A percentile compares a stretch with the other conserved stretches of the same genome.
phyloP scores from a whole-genome alignment of 129 eudicot genomes.

The Flaveria ramosissima region DNA sequence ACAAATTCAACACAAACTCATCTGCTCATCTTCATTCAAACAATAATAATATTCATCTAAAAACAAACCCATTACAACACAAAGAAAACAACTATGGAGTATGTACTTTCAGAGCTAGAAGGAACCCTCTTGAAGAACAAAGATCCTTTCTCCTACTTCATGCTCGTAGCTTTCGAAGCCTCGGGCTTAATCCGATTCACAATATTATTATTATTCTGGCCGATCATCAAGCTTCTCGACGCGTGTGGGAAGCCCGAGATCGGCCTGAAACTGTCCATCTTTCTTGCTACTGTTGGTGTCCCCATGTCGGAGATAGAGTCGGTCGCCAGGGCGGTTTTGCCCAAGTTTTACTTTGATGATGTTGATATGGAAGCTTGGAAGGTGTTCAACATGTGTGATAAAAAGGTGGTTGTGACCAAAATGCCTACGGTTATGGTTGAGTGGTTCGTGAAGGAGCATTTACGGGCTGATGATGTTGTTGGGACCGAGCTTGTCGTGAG shows the following conservation, averaged over 20 bases:
- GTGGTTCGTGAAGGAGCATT: slow-evolving; percentile 81
- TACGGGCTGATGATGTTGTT: slow-evolving; percentile 69
- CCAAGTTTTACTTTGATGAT: slow-evolving; percentile 82
- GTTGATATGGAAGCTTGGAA: slow-evolving; percentile 77
- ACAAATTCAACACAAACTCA: slow-evolving; percentile 30
- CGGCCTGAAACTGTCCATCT: slow-evolving; percentile 59
- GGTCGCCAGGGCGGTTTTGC: slow-evolving; percentile 88
- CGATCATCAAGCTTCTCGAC: slow-evolving; percentile 58
- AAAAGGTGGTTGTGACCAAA: slow-evolving; percentile 70
- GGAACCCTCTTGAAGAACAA: slow-evolving; percentile 73
- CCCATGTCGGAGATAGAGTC: slow-evolving; percentile 73
- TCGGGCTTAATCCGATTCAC: slow-evolving; percentile 81
- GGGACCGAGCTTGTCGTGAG: slow-evolving; percentile 74
- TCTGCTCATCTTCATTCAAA: slow-evolving; percentile 18
- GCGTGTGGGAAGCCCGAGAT: slow-evolving; percentile 40
- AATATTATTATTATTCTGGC: slow-evolving; percentile 61
- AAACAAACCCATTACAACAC: not conserved
- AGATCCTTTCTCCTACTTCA: slow-evolving; percentile 79
- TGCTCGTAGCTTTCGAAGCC: slow-evolving; percentile 91
- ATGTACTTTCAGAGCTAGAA: slow-evolving; percentile 74
- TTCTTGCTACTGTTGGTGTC: slow-evolving; percentile 69
- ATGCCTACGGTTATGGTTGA: slow-evolving; percentile 86
- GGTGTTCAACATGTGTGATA: slow-evolving; percentile 56
- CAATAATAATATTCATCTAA: not conserved
- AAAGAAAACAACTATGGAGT: slow-evolving; percentile 36